These are phyloP conservation scores for Teratosphaeria pseudoeucalypti DNA, from an alignment of 2,329 filamentous ascomycete species.

Conservation along the genomic window DNA sequence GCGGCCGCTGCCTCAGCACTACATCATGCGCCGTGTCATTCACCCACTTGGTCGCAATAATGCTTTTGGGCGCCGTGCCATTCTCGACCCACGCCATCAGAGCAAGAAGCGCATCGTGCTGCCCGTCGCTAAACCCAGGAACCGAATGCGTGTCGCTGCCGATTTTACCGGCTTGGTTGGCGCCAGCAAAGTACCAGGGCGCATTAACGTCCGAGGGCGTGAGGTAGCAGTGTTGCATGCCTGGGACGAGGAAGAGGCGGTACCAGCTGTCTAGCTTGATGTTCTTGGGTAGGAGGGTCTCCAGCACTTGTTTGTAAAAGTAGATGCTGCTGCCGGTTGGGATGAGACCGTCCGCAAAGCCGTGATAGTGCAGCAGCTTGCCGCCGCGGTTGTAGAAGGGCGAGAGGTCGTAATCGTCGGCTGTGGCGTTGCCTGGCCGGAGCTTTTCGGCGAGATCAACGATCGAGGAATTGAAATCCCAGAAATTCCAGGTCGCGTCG, in stretches of 20 bases:
- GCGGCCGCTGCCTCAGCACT: constrained; percentile 27
- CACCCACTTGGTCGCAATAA: constrained; percentile 28
- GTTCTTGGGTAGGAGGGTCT: constrained; percentile 25
- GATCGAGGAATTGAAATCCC: constrained; percentile 30
- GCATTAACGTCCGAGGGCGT: constrained; percentile 27
- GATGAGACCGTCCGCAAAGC: constrained; percentile 38
- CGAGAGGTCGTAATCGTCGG: constrained; percentile 38
- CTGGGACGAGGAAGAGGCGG: constrained; percentile 35
- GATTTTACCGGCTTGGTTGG: constrained; percentile 21
- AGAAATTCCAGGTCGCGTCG: constrained; percentile 30
- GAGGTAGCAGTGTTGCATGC: constrained; percentile 34
- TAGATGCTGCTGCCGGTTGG: constrained; percentile 41
- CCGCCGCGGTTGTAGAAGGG: constrained; percentile 34
- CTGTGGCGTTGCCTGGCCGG: constrained; percentile 41
- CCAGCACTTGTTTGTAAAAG: constrained; percentile 40
- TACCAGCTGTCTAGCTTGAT: constrained; percentile 31
- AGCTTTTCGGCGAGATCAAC: constrained; percentile 29
- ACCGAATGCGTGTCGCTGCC: constrained; percentile 16
- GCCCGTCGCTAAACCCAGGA: constrained; percentile 23
- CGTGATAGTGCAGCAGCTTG: constrained; percentile 34
- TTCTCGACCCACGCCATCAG: constrained; percentile 32
- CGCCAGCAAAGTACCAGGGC: constrained; percentile 38
- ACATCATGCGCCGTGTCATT: constrained; percentile 21
- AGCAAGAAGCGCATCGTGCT: constrained; percentile 27
- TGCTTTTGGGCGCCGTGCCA: constrained; percentile 25